Evolutionary conservation across 176 grass and related monocot species (phyloP), one percentile per base, ranked within the genome.

Genomic region (Stipa capillata): DNA sequence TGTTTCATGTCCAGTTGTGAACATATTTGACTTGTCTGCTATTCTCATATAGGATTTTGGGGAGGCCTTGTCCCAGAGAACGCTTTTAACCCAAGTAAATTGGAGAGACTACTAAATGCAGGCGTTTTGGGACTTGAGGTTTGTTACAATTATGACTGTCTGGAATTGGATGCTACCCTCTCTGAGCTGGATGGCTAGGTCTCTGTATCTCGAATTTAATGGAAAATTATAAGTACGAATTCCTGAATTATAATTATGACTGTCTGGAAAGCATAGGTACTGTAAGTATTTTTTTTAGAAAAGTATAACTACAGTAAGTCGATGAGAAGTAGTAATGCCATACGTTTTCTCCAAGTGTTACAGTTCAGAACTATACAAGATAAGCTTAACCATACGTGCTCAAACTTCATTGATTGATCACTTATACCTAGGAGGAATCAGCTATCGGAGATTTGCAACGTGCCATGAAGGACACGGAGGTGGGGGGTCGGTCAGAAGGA

Each of bases 21-120:
- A 21, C 34, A 64, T 24, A 35, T 51, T 29, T 82, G 35, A 74
- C 8, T 72, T 20, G 33, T 55, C 5, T 65, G 20, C 12, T 71
- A 24, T 76, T 74, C n/a, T 20, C 23, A 78, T 72, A 13, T 62
- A 98, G 96, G 96, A 49, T 98, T 98, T 61, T 98, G 96, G 96
- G 96, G 96, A 78, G 96, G 96, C 55, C 88, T 98, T n/a, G 92
- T 94, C 39, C 96, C 96, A 81, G 92, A 98, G 83, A 98, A 98
- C 60, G 90, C 96, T 68, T 87, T 94, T 56, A 65, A 94, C 82
- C 36, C 88, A 80, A 89, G 45, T 83, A 83, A 79, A 83, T 69
- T 98, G 50, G 90, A 98, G 28, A 63, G 83, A 47, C 86, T 98
- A 36, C 84, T 98, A n/a, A 74, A 70, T 21, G 87, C 96, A 48